Conservation (phyloP, 768 basidiomycete genomes). For the Hirschioporus abietinus region DNA sequence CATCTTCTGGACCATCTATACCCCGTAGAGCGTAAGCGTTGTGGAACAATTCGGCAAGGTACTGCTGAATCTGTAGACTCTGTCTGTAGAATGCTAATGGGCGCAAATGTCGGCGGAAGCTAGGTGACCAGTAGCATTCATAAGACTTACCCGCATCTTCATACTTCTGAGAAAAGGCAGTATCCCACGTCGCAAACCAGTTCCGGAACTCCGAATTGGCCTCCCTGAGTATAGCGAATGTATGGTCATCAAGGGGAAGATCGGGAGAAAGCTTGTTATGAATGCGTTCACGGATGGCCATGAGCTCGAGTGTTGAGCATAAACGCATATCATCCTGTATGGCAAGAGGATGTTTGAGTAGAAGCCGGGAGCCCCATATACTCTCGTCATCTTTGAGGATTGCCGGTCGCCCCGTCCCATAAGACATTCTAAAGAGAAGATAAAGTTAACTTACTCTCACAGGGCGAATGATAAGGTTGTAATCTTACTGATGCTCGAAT, state of each 20-base stretch:
- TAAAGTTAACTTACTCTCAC: slow-evolving; percentile 9
- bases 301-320: slow-evolving; percentile 90
- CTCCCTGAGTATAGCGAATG: slow-evolving; percentile 63
- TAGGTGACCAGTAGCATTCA: neutral
- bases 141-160: slow-evolving; percentile 63
- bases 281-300: slow-evolving; percentile 81
- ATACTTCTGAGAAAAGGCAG: slow-evolving; percentile 74
- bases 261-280: slow-evolving; percentile 83
- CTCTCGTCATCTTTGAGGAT: slow-evolving; percentile 92
- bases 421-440: slow-evolving; percentile 65
- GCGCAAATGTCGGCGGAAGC: slow-evolving; percentile 9
- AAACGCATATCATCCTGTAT: slow-evolving; percentile 94
- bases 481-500: slow-evolving; percentile 86
- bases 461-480: slow-evolving; percentile 1
- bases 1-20: slow-evolving; percentile 83
- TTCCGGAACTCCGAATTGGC: slow-evolving; percentile 74
- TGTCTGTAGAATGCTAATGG: slow-evolving; percentile 79
- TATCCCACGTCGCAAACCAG: slow-evolving; percentile 83
- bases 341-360: slow-evolving; percentile 81
- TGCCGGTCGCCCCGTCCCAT: slow-evolving; percentile 90
- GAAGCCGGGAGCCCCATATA: slow-evolving; percentile 71
- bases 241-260: slow-evolving; percentile 65
- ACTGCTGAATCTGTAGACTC: slow-evolving; percentile 80
- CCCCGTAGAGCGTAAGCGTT: slow-evolving; percentile 79
- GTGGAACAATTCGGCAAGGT: slow-evolving; percentile 83